phyloP scores from a whole-genome alignment of 371 early-diverging fungal species.

The Rhizopus microsporus region DNA sequence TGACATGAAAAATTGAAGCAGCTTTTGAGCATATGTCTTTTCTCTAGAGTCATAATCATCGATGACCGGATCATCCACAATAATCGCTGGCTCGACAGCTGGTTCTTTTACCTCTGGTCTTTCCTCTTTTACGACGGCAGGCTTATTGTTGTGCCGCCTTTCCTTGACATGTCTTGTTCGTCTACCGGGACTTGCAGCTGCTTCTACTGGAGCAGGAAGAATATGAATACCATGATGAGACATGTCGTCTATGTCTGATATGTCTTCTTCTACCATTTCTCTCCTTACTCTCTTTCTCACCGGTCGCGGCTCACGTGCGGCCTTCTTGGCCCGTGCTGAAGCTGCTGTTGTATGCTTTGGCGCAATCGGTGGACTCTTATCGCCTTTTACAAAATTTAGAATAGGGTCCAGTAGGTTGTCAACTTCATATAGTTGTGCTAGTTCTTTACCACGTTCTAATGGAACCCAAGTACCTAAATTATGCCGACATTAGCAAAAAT shows the following conservation, averaged over 20 bases:
- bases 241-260: conserved; percentile 4
- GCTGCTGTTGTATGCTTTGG: conserved; percentile 57
- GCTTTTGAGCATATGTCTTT: conserved; percentile 38
- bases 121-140: conserved; percentile 1
- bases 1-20: conserved; percentile 66
- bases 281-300: conserved; percentile 36
- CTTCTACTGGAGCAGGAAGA: not conserved
- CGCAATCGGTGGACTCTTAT: conserved; percentile 47
- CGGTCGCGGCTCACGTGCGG: conserved; percentile 6
- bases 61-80: not conserved
- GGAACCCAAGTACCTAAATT: conserved; percentile 76
- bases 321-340: conserved; percentile 16
- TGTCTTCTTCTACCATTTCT: conserved; percentile 24
- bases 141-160: not conserved
- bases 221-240: not conserved
- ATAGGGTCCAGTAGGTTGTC: conserved; percentile 42
- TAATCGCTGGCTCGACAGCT: not conserved
- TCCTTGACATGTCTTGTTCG: conserved; percentile 5
- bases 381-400: conserved; percentile 38
- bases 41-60: conserved; percentile 18
- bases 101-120: not conserved
- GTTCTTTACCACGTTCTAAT: conserved; percentile 72
- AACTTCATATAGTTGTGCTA: conserved; percentile 59
- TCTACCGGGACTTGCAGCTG: not conserved
- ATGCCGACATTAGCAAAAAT: no score